phyloP scores from a whole-genome alignment of 768 basidiomycete species.

The Russula lepida region DNA sequence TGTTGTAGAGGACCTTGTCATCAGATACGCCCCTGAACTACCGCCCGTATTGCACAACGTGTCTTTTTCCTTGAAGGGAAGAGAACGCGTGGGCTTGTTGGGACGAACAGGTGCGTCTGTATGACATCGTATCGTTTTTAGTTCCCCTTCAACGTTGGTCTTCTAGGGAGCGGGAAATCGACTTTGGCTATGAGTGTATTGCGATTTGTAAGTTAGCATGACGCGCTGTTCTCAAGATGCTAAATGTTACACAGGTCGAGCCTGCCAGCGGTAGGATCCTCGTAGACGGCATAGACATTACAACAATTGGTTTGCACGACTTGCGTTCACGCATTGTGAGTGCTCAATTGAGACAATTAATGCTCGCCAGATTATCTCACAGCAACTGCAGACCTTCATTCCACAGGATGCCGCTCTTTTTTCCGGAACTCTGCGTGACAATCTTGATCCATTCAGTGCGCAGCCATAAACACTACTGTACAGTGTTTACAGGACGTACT shows the following conservation, averaged over 20 bases:
- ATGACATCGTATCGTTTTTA: neutral
- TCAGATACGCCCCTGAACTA: slow-evolving; percentile 80
- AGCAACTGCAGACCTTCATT: slow-evolving; percentile 55
- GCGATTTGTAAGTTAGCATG: slow-evolving; percentile 51
- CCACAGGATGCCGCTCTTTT: slow-evolving; percentile 69
- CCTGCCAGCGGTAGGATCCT: slow-evolving; percentile 66
- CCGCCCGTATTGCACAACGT: slow-evolving; percentile 71
- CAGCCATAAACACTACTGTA: neutral
- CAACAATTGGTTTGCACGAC: slow-evolving; percentile 76
- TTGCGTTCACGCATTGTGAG: slow-evolving; percentile 65
- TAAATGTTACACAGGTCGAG: slow-evolving; percentile 44
- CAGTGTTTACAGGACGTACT: neutral
- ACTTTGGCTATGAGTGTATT: slow-evolving; percentile 82
- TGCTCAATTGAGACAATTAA: slow-evolving; percentile 10
- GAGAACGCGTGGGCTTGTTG: slow-evolving; percentile 70
- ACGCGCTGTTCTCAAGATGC: neutral
- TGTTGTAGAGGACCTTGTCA: slow-evolving; percentile 60
- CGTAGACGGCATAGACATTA: slow-evolving; percentile 85
- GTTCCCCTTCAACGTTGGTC: neutral
- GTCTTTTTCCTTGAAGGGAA: slow-evolving; percentile 61
- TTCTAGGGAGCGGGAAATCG: slow-evolving; percentile 64
- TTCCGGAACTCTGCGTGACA: slow-evolving; percentile 70
- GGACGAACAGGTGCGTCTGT: slow-evolving; percentile 56
- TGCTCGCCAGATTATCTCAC: neutral
- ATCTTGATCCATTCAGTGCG: slow-evolving; percentile 64